Conservation (phyloP, 345 rosid genomes). For the Streptanthus diversifolius region DNA sequence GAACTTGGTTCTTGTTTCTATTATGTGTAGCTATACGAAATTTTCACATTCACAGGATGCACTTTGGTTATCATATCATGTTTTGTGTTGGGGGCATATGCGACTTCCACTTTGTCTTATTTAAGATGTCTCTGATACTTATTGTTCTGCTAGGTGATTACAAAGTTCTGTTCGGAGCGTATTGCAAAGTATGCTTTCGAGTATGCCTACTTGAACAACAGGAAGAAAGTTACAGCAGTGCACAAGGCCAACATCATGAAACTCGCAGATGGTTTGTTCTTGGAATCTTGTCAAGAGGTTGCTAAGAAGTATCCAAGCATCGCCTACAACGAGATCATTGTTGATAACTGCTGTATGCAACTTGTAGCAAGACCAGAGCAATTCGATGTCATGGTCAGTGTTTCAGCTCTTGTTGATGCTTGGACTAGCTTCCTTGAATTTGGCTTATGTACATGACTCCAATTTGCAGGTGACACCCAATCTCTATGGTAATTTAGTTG, state of each 20-base stretch:
- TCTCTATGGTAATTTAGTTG: conserved; percentile 86
- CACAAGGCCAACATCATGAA: conserved; percentile 99
- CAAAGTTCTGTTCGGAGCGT: conserved; percentile 97
- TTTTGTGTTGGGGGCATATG: background rate
- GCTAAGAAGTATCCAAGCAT: conserved; percentile 87
- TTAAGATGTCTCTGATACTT: conserved; percentile 22
- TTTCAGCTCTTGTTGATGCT: background rate
- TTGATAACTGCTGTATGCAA: conserved; percentile 98
- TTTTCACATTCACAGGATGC: background rate
- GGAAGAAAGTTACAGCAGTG: conserved; percentile 93
- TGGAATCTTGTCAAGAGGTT: conserved; percentile 92
- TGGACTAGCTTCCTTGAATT: background rate
- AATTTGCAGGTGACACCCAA: conserved; percentile 72
- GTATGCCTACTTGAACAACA: conserved; percentile 91
- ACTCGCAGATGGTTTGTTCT: conserved; percentile 95
- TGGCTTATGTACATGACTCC: background rate
- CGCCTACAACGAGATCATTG: conserved; percentile 80
- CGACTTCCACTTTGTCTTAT: background rate
- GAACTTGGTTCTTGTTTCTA: background rate
- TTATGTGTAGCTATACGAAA: background rate
- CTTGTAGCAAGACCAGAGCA: conserved; percentile 98
- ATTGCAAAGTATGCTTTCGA: conserved; percentile 96
- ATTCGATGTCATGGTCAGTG: conserved; percentile 88
- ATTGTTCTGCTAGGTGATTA: conserved; percentile 66
- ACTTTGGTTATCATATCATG: background rate